phyloP scores from a whole-genome alignment of 2,329 filamentous ascomycete species.

The Penicillium nordicum region DNA sequence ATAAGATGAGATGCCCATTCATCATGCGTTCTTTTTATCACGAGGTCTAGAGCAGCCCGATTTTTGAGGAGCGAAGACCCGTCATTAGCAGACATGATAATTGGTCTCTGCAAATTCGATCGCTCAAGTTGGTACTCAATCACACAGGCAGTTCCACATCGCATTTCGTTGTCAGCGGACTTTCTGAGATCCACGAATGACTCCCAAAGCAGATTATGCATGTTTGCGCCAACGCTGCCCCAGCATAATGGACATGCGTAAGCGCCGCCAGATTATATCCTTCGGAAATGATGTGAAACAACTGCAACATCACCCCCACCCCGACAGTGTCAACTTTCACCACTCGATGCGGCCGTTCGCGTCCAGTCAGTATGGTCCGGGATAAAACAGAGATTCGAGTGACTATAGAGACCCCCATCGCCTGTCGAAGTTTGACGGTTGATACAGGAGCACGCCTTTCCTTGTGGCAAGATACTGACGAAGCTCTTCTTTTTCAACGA shows the following conservation, averaged over 20 bases:
- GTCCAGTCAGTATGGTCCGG: no score
- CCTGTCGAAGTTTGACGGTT: neutral
- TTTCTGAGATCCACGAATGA: neutral
- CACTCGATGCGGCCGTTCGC: no score
- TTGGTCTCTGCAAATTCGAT: neutral
- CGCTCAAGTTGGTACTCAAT: neutral
- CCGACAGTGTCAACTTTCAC: no score
- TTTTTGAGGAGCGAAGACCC: neutral
- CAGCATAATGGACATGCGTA: neutral
- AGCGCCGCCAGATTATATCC: no score
- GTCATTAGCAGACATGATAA: neutral
- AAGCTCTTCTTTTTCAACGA: neutral
- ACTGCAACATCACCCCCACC: no score
- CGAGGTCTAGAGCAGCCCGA: no score
- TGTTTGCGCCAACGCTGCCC: neutral
- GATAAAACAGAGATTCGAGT: no score
- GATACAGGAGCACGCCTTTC: neutral
- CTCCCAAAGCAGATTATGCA: neutral
- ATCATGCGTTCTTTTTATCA: neutral
- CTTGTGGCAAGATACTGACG: neutral
- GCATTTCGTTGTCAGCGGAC: neutral
- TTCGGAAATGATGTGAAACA: no score
- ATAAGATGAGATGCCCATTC: neutral
- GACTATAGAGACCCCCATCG: neutral
- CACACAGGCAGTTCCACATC: neutral